These are phyloP conservation scores for Neurospora pannonica DNA, from an alignment of 495 filamentous ascomycete species.

Conservation along the genomic window DNA sequence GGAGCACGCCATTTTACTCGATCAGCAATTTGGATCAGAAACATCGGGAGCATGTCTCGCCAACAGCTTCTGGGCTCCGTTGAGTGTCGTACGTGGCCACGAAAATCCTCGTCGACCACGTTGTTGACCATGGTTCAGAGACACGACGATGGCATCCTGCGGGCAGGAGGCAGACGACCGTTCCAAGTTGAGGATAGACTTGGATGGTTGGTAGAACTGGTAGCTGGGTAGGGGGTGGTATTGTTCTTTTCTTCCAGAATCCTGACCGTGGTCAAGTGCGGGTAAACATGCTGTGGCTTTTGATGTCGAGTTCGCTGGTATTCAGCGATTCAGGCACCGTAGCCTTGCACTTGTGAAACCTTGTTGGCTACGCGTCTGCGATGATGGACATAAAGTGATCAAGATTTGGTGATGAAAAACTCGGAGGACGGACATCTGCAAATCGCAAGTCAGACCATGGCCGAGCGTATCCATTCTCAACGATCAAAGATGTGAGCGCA, in stretches of 20 bases:
- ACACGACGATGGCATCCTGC: not conserved
- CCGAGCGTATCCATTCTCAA: not conserved
- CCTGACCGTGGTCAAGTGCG: not conserved
- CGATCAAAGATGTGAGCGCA: not conserved
- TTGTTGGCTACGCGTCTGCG: not conserved
- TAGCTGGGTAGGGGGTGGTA: not conserved
- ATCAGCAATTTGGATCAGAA: not conserved
- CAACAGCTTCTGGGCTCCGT: not conserved
- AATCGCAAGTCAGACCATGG: not conserved
- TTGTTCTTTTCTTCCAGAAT: not conserved
- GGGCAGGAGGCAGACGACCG: not conserved
- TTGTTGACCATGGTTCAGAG: not conserved
- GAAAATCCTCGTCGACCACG: not conserved
- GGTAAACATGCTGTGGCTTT: not conserved
- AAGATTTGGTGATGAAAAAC: not conserved
- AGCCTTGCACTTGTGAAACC: not conserved
- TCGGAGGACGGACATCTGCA: not conserved
- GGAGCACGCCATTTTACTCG: not conserved
- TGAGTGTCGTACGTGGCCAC: not conserved
- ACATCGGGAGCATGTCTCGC: not conserved
- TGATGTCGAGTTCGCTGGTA: not conserved
- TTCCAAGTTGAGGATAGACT: not conserved
- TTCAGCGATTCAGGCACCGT: not conserved
- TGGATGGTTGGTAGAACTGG: not conserved
- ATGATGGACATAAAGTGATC: not conserved